Percentiles rank a stretch among this genome's conserved stretches.
Evolutionary conservation across 306 rosid genomes (phyloP).

Genomic region (Lupinus albus): DNA sequence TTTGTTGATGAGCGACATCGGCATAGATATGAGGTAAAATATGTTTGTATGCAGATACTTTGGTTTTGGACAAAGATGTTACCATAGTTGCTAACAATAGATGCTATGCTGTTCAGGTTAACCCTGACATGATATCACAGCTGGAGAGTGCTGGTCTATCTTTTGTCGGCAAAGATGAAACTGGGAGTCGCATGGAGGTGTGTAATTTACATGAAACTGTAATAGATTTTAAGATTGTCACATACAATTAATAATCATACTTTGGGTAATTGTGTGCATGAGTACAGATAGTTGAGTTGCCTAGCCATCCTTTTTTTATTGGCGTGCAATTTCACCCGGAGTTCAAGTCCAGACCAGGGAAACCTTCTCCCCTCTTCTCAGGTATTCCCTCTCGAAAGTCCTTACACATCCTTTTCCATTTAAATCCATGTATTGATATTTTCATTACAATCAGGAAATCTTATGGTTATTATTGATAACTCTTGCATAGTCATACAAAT

Average conservation of each 20-base stretch:
- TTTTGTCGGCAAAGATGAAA: constrained; percentile 85
- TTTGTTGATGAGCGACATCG: constrained; percentile 85
- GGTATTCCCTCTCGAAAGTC: constrained; percentile 48
- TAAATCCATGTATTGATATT: background rate
- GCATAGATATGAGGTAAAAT: constrained; percentile 80
- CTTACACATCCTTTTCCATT: background rate
- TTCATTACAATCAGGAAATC: background rate
- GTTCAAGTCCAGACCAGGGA: constrained; percentile 87
- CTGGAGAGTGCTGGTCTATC: constrained; percentile 80
- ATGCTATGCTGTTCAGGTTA: constrained; percentile 58
- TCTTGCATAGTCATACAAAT: constrained; percentile 2
- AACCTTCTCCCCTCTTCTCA: constrained; percentile 74
- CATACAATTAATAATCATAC: constrained; percentile 1
- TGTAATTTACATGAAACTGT: constrained; percentile 21
- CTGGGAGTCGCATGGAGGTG: constrained; percentile 82
- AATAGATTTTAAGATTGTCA: constrained; percentile 7
- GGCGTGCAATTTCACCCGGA: constrained; percentile 95
- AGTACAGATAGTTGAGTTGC: constrained; percentile 77
- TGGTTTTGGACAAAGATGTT: constrained; percentile 5
- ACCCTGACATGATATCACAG: constrained; percentile 79
- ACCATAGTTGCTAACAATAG: background rate
- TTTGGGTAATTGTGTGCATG: constrained; percentile 32
- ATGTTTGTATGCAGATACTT: constrained; percentile 21
- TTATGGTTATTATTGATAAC: constrained; percentile 16
- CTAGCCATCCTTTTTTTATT: constrained; percentile 75